These are phyloP conservation scores for Alnus rubra DNA, from an alignment of 306 rosid species.

Conservation along the genomic window DNA sequence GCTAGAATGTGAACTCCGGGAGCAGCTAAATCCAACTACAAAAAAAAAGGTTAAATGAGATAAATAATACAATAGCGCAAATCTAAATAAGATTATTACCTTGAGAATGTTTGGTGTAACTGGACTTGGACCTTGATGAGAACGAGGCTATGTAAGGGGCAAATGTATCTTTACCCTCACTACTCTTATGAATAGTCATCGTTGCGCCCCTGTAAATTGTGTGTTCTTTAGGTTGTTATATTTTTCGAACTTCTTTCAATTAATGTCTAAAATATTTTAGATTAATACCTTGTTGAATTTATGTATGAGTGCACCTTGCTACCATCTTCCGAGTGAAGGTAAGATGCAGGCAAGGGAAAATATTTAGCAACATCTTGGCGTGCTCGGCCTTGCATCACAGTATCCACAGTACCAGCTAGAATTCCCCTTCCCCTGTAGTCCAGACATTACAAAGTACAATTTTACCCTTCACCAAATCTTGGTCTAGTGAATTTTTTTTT, in stretches of 20 bases:
- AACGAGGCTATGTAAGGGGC: constrained; percentile 39
- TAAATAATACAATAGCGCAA: no score
- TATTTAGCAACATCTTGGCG: rapidly evolving
- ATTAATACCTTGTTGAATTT: constrained; percentile 24
- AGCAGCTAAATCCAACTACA: constrained; percentile 13
- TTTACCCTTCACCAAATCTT: constrained; percentile 30
- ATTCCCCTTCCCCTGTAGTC: background rate
- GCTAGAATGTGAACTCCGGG: constrained; percentile 26
- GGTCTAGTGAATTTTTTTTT: no score
- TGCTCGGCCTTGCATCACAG: constrained; percentile 3
- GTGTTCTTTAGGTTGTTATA: background rate
- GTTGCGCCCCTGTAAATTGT: constrained; percentile 23
- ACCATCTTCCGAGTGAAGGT: constrained; percentile 5
- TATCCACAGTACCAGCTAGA: constrained; percentile 22
- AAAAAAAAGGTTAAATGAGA: no score
- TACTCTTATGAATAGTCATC: constrained; percentile 36
- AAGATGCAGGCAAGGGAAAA: constrained; percentile 33
- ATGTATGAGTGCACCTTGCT: constrained; percentile 1
- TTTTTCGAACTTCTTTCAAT: background rate
- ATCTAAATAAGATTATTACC: constrained; percentile 6
- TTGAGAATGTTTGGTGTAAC: constrained; percentile 37
- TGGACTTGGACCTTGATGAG: constrained; percentile 41
- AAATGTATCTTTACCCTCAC: background rate
- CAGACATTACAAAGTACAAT: constrained; percentile 36
- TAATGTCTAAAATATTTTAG: background rate